phyloP scores from a whole-genome alignment of 805 yeast genomes.

The Wickerhamiella bombiphila region DNA sequence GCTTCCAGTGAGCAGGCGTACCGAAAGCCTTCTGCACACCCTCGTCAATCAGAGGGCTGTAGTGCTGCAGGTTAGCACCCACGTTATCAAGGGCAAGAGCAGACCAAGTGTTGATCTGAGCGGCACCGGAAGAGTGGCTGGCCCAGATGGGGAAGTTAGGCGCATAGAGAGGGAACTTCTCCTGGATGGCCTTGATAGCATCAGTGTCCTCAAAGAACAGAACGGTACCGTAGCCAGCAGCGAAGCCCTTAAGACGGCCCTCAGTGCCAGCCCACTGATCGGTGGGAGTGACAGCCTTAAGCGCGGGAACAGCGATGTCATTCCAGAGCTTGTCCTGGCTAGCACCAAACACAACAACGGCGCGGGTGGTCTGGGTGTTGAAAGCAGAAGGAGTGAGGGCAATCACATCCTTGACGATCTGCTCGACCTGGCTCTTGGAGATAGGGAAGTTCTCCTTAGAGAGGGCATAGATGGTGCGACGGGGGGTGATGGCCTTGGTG shows the following conservation, averaged over 20 bases:
- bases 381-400: constrained; percentile 38
- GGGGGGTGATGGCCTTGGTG: constrained; percentile 20
- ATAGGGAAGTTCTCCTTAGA: constrained; percentile 32
- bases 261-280: constrained; percentile 28
- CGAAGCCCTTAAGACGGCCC: constrained; percentile 29
- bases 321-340: constrained; percentile 34
- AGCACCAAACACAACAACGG: constrained; percentile 33
- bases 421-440: constrained; percentile 28
- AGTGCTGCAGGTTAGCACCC: constrained; percentile 42
- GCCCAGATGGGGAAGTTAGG: constrained; percentile 36
- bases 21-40: constrained; percentile 26
- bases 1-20: constrained; percentile 31
- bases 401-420: constrained; percentile 30
- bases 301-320: constrained; percentile 24
- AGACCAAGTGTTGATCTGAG: constrained; percentile 38
- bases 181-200: constrained; percentile 29
- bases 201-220: constrained; percentile 33
- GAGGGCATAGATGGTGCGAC: constrained; percentile 36
- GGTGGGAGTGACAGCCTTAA: constrained; percentile 25
- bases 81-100: constrained; percentile 32
- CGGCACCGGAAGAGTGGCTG: constrained; percentile 31
- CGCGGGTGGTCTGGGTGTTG: constrained; percentile 38
- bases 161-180: constrained; percentile 30
- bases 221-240: constrained; percentile 36
- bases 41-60: constrained; percentile 31